phyloP scores from a whole-genome alignment of 495 filamentous ascomycete genomes.

The Aspergillus nidulans region DNA sequence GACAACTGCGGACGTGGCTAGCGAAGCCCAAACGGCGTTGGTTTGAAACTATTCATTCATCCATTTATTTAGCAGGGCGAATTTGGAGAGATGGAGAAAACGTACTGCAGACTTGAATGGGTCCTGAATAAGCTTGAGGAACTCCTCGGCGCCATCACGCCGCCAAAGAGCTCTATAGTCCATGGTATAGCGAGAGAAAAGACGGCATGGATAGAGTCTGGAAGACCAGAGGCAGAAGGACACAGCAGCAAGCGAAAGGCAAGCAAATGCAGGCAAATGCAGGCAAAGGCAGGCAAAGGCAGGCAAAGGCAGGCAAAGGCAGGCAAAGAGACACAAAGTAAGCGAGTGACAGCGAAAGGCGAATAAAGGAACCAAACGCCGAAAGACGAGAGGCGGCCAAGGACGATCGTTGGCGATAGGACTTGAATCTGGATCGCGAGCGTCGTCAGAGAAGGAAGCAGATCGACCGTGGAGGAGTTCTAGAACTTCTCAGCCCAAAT shows the following conservation, averaged over 20 bases:
- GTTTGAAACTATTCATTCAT: constrained; percentile 45
- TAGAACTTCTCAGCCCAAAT: constrained; percentile 8
- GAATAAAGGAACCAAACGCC: background rate
- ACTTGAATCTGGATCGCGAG: background rate
- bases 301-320: too few species aligned
- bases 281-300: constrained; percentile 8
- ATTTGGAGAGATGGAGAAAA: constrained; percentile 5
- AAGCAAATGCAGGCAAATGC: too few species aligned
- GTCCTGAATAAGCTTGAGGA: constrained; percentile 45
- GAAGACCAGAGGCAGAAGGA: background rate
- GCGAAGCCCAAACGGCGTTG: constrained; percentile 69
- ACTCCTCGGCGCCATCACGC: constrained; percentile 31
- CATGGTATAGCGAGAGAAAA: constrained; percentile 25
- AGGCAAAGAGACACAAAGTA: too few species aligned
- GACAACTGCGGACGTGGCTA: constrained; percentile 76
- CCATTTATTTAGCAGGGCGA: too few species aligned
- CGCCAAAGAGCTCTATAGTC: constrained; percentile 22
- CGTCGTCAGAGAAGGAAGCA: background rate
- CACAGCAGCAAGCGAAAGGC: background rate
- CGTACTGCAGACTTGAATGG: constrained; percentile 45
- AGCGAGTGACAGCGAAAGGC: background rate
- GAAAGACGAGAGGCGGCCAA: background rate
- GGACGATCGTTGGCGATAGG: background rate
- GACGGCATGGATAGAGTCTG: constrained; percentile 22
- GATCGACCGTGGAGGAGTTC: background rate